Percentiles rank a stretch among this genome's conserved stretches.
These are phyloP conservation scores for Candida tibetensis DNA, from an alignment of 805 yeast genomes.

Conservation along the genomic window DNA sequence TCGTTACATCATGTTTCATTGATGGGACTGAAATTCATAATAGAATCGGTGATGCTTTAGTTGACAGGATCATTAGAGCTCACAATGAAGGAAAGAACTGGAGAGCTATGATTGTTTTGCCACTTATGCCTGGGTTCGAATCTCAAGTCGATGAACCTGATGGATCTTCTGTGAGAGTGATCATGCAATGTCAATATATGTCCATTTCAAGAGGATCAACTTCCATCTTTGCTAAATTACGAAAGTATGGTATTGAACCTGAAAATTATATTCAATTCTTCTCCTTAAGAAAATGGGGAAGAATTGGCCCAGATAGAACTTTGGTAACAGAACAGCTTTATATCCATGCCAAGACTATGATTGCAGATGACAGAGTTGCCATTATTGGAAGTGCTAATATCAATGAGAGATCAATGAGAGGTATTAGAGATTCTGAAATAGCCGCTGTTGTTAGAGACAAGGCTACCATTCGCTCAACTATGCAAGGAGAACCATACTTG, in stretches of 20 bases:
- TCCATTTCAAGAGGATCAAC: constrained; percentile 87
- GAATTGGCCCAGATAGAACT: constrained; percentile 70
- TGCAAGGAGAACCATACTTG: constrained; percentile 78
- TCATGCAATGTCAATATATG: constrained; percentile 94
- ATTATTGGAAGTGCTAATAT: constrained; percentile 97
- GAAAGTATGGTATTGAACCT: constrained; percentile 79
- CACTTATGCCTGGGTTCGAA: constrained; percentile 96
- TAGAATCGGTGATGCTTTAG: constrained; percentile 92
- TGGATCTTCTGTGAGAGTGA: constrained; percentile 91
- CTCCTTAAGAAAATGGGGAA: constrained; percentile 94
- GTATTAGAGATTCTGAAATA: constrained; percentile 90
- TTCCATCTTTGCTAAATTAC: constrained; percentile 80
- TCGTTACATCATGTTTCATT: constrained; percentile 82
- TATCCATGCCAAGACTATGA: constrained; percentile 87
- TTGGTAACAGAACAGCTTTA: constrained; percentile 88
- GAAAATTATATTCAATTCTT: constrained; percentile 88
- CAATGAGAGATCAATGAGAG: constrained; percentile 95
- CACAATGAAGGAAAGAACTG: constrained; percentile 71
- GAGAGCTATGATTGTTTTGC: constrained; percentile 90
- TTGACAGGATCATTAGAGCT: constrained; percentile 92
- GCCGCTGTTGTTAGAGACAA: constrained; percentile 87
- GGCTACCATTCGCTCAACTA: constrained; percentile 60
- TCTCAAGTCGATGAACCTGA: constrained; percentile 90
- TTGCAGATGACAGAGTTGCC: constrained; percentile 91
- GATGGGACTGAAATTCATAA: constrained; percentile 84